phyloP scores from a whole-genome alignment of 31 red algal species.

The Odonthalia washingtoniensis region DNA sequence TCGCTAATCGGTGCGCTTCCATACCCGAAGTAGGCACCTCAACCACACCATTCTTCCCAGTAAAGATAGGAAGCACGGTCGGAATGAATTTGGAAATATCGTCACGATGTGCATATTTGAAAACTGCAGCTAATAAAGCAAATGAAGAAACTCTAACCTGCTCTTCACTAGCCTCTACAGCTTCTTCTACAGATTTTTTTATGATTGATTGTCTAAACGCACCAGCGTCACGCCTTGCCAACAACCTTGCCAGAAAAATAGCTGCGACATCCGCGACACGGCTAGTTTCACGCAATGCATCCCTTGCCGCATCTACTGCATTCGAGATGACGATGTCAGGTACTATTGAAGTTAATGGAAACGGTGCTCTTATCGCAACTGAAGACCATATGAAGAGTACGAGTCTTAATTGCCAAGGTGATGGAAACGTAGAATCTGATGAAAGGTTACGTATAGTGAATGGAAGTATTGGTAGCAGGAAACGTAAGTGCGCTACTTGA shows the following conservation, averaged over 20 bases:
- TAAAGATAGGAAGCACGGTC: slow-evolving; percentile 5
- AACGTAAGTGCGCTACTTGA: slow-evolving; percentile 52
- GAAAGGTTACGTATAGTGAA: neutral
- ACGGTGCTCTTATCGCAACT: slow-evolving; percentile 57
- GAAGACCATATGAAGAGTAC: slow-evolving; percentile 58
- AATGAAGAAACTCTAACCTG: slow-evolving; percentile 10
- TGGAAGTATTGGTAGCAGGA: slow-evolving; percentile 30
- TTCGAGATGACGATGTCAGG: neutral
- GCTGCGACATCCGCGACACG: slow-evolving; percentile 38
- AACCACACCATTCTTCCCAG: neutral
- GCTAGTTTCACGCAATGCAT: slow-evolving; percentile 14
- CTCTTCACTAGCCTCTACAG: neutral
- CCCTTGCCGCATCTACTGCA: slow-evolving; percentile 25
- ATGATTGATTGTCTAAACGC: slow-evolving; percentile 24
- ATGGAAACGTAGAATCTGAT: neutral
- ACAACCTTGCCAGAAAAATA: slow-evolving; percentile 46
- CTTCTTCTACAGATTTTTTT: neutral
- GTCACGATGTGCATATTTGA: slow-evolving; percentile 64
- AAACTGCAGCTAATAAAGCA: slow-evolving; percentile 44
- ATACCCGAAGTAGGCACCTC: slow-evolving; percentile 22
- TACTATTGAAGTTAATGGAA: slow-evolving; percentile 58
- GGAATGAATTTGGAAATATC: slow-evolving; percentile 26
- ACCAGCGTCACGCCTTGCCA: slow-evolving; percentile 45
- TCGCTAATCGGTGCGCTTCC: slow-evolving; percentile 39
- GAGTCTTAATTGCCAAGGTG: slow-evolving; percentile 57